Evolutionary conservation across 2,329 filamentous ascomycete genomes (phyloP).

Genomic region (Fonsecaea monophora): DNA sequence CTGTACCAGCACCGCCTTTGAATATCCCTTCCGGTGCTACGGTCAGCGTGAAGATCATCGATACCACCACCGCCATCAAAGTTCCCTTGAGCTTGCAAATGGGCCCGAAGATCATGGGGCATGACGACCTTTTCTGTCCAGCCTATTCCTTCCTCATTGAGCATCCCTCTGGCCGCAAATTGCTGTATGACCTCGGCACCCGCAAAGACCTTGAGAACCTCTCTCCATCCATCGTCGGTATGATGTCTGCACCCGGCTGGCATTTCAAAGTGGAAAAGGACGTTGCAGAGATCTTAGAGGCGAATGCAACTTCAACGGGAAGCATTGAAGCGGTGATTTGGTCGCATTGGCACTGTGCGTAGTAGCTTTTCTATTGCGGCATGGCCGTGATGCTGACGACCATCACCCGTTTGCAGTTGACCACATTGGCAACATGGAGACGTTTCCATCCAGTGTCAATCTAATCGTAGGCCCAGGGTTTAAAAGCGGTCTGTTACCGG

Average conservation of each 20-base stretch:
- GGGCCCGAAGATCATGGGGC: not conserved
- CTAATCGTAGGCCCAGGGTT: conserved; percentile 63
- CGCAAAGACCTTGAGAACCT: not conserved
- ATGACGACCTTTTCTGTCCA: not conserved
- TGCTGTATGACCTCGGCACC: not conserved
- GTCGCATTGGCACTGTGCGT: not conserved
- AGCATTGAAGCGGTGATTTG: not conserved
- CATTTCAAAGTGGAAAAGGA: not conserved
- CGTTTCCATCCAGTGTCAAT: conserved; percentile 55
- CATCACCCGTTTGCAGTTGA: conserved; percentile 44
- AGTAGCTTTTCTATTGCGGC: not conserved
- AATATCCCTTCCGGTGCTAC: not conserved
- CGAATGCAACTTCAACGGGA: not conserved
- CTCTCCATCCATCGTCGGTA: not conserved
- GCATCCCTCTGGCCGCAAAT: not conserved
- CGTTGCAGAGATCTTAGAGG: not conserved
- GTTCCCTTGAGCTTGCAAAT: not conserved
- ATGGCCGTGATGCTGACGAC: not conserved
- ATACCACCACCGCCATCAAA: not conserved
- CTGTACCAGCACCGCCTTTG: too few relatives aligned
- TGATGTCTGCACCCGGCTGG: not conserved
- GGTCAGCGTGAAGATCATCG: not conserved
- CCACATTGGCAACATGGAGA: conserved; percentile 59
- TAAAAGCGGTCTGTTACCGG: conserved; percentile 55
- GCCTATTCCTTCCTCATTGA: not conserved